These are phyloP conservation scores for Aegilops bicornis DNA, from an alignment of 176 grass and related monocot genomes.

Conservation along the genomic window DNA sequence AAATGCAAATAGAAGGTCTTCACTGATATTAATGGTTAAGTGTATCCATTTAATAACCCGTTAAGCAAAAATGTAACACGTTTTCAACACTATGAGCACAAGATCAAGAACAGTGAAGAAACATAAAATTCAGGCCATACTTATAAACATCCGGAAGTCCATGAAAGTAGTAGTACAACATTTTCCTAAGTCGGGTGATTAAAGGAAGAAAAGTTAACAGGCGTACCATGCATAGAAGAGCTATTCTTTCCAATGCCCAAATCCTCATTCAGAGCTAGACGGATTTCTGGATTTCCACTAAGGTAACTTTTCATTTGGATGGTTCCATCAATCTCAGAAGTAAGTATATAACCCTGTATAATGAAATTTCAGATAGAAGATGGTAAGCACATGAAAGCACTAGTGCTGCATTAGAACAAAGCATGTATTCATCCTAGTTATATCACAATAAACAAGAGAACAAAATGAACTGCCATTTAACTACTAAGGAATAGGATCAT, in stretches of 20 bases:
- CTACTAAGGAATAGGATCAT: neutral
- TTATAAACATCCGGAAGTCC: neutral
- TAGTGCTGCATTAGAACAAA: conserved; percentile 3
- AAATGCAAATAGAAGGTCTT: conserved; percentile 12
- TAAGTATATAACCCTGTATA: conserved; percentile 94
- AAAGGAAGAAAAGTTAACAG: conserved; percentile 17
- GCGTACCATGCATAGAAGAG: conserved; percentile 64
- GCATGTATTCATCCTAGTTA: conserved; percentile 1
- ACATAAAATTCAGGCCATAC: neutral
- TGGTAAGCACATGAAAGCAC: neutral
- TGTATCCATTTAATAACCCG: conserved; percentile 3
- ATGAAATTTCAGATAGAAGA: conserved; percentile 19
- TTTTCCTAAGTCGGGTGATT: neutral
- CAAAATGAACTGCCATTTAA: neutral
- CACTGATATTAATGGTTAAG: neutral
- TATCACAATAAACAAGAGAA: conserved; percentile 13
- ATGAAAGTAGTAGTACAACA: neutral
- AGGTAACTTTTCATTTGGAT: conserved; percentile 99
- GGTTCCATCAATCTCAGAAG: conserved; percentile 97
- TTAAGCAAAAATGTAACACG: neutral
- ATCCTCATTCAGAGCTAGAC: conserved; percentile 96
- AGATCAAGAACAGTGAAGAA: neutral
- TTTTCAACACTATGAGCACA: conserved; percentile 12
- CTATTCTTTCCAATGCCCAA: conserved; percentile 82
- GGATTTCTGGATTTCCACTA: conserved; percentile 98